phyloP scores from a whole-genome alignment of 2,329 filamentous ascomycete species.

The Verticillium klebahnii region DNA sequence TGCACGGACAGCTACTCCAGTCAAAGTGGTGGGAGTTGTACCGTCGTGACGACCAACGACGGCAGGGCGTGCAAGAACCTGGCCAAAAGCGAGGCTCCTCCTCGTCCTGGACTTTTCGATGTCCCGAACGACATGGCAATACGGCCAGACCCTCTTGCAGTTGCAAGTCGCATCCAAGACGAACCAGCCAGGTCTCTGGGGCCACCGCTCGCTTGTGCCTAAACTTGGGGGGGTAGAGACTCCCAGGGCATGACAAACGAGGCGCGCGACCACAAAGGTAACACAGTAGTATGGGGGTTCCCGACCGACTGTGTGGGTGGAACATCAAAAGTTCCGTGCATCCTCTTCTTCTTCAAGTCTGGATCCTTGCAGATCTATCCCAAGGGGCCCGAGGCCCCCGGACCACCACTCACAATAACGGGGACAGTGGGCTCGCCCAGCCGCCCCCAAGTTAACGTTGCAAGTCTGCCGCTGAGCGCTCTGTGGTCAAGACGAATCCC shows the following conservation, averaged over 20 bases:
- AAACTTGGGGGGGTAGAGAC: too few relatives aligned
- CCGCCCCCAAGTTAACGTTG: not conserved
- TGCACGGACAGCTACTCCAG: not conserved
- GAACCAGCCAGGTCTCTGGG: too few relatives aligned
- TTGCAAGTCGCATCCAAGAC: too few relatives aligned
- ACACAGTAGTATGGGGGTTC: not conserved
- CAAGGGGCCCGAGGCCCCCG: not conserved
- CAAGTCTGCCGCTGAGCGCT: not conserved
- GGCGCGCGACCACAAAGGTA: not conserved
- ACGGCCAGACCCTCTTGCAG: too few relatives aligned
- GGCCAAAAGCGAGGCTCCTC: too few relatives aligned
- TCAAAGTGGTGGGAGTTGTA: not conserved
- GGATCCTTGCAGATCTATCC: not conserved
- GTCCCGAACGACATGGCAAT: too few relatives aligned
- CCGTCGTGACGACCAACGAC: too few relatives aligned
- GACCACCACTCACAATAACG: not conserved
- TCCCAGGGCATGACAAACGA: too few relatives aligned
- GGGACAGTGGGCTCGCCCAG: not conserved
- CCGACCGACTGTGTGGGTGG: not conserved
- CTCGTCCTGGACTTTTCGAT: too few relatives aligned
- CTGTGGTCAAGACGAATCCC: not conserved
- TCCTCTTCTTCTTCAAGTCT: not conserved
- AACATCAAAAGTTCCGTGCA: not conserved
- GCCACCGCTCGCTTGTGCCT: too few relatives aligned
- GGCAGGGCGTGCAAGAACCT: too few relatives aligned